These are phyloP conservation scores for Medicago truncatula DNA, from an alignment of 306 rosid species.

Conservation along the genomic window MtrunA17r5.0-ANR NC_053042.1:16425501-16426000, in stretches of 20 bases:
- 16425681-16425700: conserved; percentile 24
- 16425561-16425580: background rate
- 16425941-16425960: conserved; percentile 36
- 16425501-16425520: background rate
- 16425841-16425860: conserved; percentile 41
- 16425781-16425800: conserved; percentile 35
- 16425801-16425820: conserved; percentile 35
- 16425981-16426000: conserved; percentile 31
- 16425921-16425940: conserved; percentile 62
- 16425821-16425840: conserved; percentile 39
- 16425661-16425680: conserved; percentile 21
- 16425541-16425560: too few relatives aligned
- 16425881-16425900: conserved; percentile 54
- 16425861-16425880: conserved; percentile 44
- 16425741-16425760: background rate
- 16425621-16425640: background rate
- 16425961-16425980: conserved; percentile 18
- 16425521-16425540: background rate
- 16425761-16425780: conserved; percentile 28
- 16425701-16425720: conserved; percentile 14
- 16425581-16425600: background rate
- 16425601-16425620: conserved; percentile 15
- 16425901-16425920: conserved; percentile 57
- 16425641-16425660: conserved; percentile 13
- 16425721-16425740: conserved; percentile 16